These are phyloP conservation scores for Pseudotsuga menziesii DNA, from an alignment of 75 land plant genomes.

Conservation along the genomic window DNA sequence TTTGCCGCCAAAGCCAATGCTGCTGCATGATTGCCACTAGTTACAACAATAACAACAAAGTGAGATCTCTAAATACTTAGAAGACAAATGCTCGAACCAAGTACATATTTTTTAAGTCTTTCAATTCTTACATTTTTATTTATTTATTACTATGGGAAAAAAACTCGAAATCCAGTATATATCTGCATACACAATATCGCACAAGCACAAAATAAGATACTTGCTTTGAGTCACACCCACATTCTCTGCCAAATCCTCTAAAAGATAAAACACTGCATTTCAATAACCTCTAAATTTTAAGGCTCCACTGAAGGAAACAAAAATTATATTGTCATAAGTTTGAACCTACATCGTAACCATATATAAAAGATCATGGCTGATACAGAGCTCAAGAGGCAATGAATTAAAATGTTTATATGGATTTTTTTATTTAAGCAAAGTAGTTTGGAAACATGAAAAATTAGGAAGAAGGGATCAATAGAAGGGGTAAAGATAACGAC, in stretches of 20 bases:
- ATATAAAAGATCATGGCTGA: neutral
- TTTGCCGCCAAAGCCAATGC: constrained; percentile 91
- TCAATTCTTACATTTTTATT: constrained; percentile 1
- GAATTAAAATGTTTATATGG: neutral
- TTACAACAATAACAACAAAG: constrained; percentile 10
- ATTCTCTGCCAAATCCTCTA: constrained; percentile 56
- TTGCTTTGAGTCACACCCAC: constrained; percentile 97
- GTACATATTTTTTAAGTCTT: neutral
- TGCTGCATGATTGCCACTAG: constrained; percentile 96
- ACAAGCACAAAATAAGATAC: constrained; percentile 18
- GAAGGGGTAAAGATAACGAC: neutral
- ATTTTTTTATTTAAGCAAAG: neutral
- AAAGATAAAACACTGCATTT: constrained; percentile 85
- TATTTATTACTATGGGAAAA: neutral
- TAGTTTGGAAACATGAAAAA: neutral
- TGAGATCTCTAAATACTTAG: neutral
- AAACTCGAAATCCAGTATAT: neutral
- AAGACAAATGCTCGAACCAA: too few species aligned
- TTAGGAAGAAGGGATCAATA: neutral
- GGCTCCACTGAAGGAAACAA: constrained; percentile 61
- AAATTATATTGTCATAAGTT: constrained; percentile 9
- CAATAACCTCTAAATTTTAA: constrained; percentile 95
- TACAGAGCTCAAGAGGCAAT: neutral
- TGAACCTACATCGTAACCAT: neutral
- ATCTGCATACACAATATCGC: neutral